Evolutionary conservation across 1,284 basidiomycete species (phyloP).

Genomic region (Heliocybe sulcata): DNA sequence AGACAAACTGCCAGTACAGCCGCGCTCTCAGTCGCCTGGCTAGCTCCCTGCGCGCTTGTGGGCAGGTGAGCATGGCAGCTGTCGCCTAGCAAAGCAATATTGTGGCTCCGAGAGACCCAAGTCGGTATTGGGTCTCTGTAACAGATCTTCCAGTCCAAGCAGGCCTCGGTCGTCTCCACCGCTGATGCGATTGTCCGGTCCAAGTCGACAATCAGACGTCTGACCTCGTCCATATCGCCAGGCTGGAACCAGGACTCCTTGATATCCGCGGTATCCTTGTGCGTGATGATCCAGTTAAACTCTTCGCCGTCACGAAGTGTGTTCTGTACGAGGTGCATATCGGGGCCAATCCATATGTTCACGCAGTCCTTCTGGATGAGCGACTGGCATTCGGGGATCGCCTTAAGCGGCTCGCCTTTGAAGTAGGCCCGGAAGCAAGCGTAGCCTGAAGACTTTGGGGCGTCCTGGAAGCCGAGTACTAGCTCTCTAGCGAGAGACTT

Average conservation of each 20-base stretch:
- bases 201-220: background rate
- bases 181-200: background rate
- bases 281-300: slow-evolving; percentile 1
- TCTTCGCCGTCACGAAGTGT: slow-evolving; percentile 1
- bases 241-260: slow-evolving; percentile 3
- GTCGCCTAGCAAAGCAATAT: background rate
- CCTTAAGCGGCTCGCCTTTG: background rate
- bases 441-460: slow-evolving; percentile 1
- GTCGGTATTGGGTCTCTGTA: background rate
- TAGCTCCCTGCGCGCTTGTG: background rate
- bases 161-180: background rate
- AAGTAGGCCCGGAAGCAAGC: slow-evolving; percentile 1
- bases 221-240: slow-evolving; percentile 1
- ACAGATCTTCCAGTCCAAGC: slow-evolving; percentile 2
- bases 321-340: slow-evolving; percentile 1
- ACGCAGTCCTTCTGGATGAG: slow-evolving; percentile 1
- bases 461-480: background rate
- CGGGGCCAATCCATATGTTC: background rate
- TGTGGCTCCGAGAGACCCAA: slow-evolving; percentile 2
- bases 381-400: background rate
- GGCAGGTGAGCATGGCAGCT: slow-evolving; percentile 1
- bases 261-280: slow-evolving; percentile 1
- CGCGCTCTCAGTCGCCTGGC: background rate
- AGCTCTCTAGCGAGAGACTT: background rate
- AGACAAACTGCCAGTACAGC: background rate